phyloP scores from a whole-genome alignment of 1,284 basidiomycete genomes.

The Moesziomyces sp. region DNA sequence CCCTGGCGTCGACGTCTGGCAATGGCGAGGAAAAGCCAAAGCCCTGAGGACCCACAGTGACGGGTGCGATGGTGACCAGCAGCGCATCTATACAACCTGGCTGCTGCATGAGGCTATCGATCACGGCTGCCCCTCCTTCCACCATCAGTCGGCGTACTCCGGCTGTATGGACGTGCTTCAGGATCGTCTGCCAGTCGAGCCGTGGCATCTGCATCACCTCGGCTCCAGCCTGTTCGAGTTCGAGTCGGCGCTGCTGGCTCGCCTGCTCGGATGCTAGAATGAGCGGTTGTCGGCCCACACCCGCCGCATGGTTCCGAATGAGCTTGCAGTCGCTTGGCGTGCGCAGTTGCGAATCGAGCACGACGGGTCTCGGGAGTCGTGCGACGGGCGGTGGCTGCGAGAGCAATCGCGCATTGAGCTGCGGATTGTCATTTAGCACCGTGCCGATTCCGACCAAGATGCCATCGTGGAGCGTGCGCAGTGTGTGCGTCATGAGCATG shows the following conservation, averaged over 20 bases:
- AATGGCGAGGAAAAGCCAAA: constrained; percentile 23
- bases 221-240: constrained; percentile 68
- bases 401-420: constrained; percentile 76
- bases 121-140: constrained; percentile 88
- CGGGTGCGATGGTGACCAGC: constrained; percentile 38
- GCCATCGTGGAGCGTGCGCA: constrained; percentile 81
- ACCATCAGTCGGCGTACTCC: constrained; percentile 87
- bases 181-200: constrained; percentile 37
- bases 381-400: constrained; percentile 38
- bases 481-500: constrained; percentile 93
- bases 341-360: constrained; percentile 82
- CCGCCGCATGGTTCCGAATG: constrained; percentile 75
- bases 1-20: constrained; percentile 3
- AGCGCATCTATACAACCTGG: constrained; percentile 31
- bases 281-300: constrained; percentile 79
- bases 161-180: constrained; percentile 37
- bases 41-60: constrained; percentile 17
- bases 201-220: constrained; percentile 54
- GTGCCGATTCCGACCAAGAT: constrained; percentile 93
- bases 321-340: constrained; percentile 79
- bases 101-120: constrained; percentile 75
- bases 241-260: constrained; percentile 31
- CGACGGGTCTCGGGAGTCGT: constrained; percentile 79
- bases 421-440: constrained; percentile 88
- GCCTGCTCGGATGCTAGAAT: constrained; percentile 72